phyloP scores from a whole-genome alignment of 2,329 filamentous ascomycete species.

The Diaporthe citrichinensis region DNA sequence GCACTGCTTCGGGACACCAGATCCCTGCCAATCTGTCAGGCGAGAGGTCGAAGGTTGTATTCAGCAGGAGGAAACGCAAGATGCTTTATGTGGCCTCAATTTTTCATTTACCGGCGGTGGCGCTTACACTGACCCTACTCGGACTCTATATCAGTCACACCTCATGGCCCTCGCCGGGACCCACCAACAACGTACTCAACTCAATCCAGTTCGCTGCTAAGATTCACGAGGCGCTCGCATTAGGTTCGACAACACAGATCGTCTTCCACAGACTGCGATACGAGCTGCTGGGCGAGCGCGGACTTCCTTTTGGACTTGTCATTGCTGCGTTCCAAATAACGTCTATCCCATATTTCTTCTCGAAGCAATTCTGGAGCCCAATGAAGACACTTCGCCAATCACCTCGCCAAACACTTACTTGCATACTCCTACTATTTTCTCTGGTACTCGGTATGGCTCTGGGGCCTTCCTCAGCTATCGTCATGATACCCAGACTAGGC shows the following conservation, averaged over 20 bases:
- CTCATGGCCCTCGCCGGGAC: neutral
- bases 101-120: neutral
- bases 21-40: neutral
- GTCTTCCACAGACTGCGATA: neutral
- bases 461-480: neutral
- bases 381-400: neutral
- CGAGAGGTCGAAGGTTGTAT: neutral
- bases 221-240: neutral
- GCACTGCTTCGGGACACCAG: neutral
- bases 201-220: neutral
- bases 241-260: neutral
- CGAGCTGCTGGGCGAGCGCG: neutral
- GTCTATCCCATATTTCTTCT: neutral
- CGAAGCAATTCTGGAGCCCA: neutral
- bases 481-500: neutral
- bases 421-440: neutral
- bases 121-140: neutral
- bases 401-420: neutral
- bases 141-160: neutral
- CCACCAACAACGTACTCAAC: neutral
- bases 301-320: neutral
- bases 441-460: neutral
- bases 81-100: neutral
- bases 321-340: neutral
- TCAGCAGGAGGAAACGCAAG: neutral